Evolutionary conservation across 179 eudicot species (phyloP), one percentile per base, ranked within the genome.

Genomic region (Actinidia arguta): DNA sequence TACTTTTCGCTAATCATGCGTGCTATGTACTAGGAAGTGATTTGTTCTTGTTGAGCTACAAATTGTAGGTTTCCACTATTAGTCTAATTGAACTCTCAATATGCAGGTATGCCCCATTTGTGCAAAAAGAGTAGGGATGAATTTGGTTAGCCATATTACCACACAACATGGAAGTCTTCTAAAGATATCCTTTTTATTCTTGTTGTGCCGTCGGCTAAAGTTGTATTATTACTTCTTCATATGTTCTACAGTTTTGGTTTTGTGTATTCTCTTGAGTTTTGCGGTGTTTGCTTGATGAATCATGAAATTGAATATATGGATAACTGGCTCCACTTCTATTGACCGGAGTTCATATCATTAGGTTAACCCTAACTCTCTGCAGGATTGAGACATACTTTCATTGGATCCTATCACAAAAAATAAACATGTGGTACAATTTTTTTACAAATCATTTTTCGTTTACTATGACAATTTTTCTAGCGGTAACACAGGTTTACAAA

Each of bases 101-200:
- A 46, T 91, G 88, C 95, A 95, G 98, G 88, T 88, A 52, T 94
- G 98, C 83, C 98, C 98, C 47, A 83, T 94, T 47, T 95, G 98
- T 85, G 90, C 91, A 66, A 91, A 88, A 83, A 92, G 91, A 83
- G 93, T 90, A 17, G 98, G 98, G 68, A 84, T 89, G 82, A 95
- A 91, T 81, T 85, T 95, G 89, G 91, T 95, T 81, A 89, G 92
- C 82, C 98, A 95, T 80, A 81, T 94, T 20, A 94, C 98, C 8
- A 79, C 82, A 92, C 94, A 95, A 79, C 98, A 95, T 80, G 94
- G 89, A 58, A 92, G 88, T 82, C 87, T 94, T 81, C 83, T 95
- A 80, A 92, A 92, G 80, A 94, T 95, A 95, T 95, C 98, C 98
- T 94, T 89, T 89, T 12, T 16, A 20, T 46, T 76, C 44, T 22